phyloP scores from a whole-genome alignment of 2,329 filamentous ascomycete genomes.

The Metarhizium guizhouense region DNA sequence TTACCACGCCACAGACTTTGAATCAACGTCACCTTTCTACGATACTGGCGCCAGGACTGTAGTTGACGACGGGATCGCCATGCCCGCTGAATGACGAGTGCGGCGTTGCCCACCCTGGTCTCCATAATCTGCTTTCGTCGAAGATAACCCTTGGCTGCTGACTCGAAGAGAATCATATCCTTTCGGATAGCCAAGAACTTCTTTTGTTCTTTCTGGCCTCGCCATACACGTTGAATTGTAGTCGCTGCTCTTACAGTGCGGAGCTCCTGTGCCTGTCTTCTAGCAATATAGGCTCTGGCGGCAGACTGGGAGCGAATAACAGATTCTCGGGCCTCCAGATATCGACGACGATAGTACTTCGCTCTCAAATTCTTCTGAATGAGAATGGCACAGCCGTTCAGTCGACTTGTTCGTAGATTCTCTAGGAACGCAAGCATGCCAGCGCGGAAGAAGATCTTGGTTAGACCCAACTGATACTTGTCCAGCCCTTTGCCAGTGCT shows the following conservation, averaged over 20 bases:
- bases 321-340: constrained; percentile 75
- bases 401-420: constrained; percentile 78
- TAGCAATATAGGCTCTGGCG: constrained; percentile 67
- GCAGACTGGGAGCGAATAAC: constrained; percentile 74
- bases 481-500: constrained; percentile 66
- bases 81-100: constrained; percentile 77
- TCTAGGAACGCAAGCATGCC: constrained; percentile 98
- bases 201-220: constrained; percentile 82
- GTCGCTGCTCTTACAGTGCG: constrained; percentile 81
- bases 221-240: constrained; percentile 92
- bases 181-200: constrained; percentile 68
- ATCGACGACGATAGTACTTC: constrained; percentile 90
- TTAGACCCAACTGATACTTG: constrained; percentile 95
- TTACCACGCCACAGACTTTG: constrained; percentile 92
- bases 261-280: constrained; percentile 69
- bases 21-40: constrained; percentile 79
- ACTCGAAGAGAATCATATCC: constrained; percentile 82
- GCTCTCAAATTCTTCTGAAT: constrained; percentile 97
- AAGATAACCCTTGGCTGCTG: constrained; percentile 84
- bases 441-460: constrained; percentile 98
- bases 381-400: constrained; percentile 92
- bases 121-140: constrained; percentile 89
- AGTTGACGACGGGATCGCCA: constrained; percentile 79
- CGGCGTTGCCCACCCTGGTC: constrained; percentile 86
- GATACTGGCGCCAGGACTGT: constrained; percentile 76